phyloP scores from a whole-genome alignment of 2,329 filamentous ascomycete species.

The Drechslerella dactyloides region DNA sequence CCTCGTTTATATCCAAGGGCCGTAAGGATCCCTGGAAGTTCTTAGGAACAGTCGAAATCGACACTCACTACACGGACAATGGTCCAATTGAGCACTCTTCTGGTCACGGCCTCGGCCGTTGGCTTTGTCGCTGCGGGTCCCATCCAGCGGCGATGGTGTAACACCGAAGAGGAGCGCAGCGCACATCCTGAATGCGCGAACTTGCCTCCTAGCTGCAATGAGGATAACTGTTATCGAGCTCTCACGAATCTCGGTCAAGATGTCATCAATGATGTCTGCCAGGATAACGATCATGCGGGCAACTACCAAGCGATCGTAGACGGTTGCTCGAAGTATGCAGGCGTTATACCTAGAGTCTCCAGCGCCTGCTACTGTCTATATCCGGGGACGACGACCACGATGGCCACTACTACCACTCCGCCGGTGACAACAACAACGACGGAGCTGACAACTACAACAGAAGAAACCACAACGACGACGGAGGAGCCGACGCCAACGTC shows the following conservation, averaged over 20 bases:
- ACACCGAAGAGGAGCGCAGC: conserved; percentile 23
- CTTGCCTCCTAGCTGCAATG: conserved; percentile 2
- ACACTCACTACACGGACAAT: conserved; percentile 42
- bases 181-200: conserved; percentile 23
- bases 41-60: not conserved
- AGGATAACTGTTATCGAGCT: not conserved
- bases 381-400: conserved; percentile 1
- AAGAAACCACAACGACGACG: no score
- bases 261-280: not conserved
- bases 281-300: not conserved
- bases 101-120: conserved; percentile 30
- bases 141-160: conserved; percentile 37
- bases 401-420: no score
- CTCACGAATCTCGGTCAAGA: not conserved
- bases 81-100: conserved; percentile 38
- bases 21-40: conserved; percentile 1
- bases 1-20: conserved; percentile 50
- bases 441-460: no score
- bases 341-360: no score
- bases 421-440: no score
- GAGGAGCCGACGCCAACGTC: no score
- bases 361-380: no score
- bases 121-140: conserved; percentile 30
- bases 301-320: no score
- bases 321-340: no score